Conservation (phyloP, 2,329 filamentous ascomycete species). For the Hypoxylon sp. region DNA sequence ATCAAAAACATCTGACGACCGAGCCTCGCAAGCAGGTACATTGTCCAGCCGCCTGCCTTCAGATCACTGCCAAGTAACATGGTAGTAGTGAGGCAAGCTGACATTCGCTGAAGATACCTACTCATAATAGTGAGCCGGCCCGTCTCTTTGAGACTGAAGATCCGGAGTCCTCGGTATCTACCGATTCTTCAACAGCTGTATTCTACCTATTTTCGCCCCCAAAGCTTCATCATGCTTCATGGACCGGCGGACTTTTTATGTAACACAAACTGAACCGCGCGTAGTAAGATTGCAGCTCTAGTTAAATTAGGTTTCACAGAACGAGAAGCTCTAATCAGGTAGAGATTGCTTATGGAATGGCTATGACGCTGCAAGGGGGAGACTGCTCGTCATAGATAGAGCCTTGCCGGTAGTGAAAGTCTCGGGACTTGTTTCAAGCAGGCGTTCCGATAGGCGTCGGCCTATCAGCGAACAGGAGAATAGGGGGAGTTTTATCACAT, state of each 20-base stretch:
- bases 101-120: constrained; percentile 5
- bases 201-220: constrained; percentile 20
- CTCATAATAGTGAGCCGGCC: background rate
- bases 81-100: constrained; percentile 18
- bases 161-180: constrained; percentile 19
- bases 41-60: constrained; percentile 8
- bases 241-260: constrained; percentile 9
- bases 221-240: constrained; percentile 8
- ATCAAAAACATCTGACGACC: constrained; percentile 13
- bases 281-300: constrained; percentile 11
- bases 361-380: constrained; percentile 20
- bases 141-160: background rate
- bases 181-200: background rate
- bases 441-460: background rate
- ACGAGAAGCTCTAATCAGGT: constrained; percentile 12
- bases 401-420: constrained; percentile 13
- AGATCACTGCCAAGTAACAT: constrained; percentile 13
- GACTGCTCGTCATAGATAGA: constrained; percentile 16
- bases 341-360: constrained; percentile 9
- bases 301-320: constrained; percentile 17
- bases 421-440: constrained; percentile 1
- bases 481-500: constrained; percentile 16
- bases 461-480: background rate
- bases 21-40: constrained; percentile 23
- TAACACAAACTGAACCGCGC: constrained; percentile 23